These are phyloP conservation scores for Vaccinium vitisidaea DNA, from an alignment of 148 eudicot species.

Conservation along the genomic window DNA sequence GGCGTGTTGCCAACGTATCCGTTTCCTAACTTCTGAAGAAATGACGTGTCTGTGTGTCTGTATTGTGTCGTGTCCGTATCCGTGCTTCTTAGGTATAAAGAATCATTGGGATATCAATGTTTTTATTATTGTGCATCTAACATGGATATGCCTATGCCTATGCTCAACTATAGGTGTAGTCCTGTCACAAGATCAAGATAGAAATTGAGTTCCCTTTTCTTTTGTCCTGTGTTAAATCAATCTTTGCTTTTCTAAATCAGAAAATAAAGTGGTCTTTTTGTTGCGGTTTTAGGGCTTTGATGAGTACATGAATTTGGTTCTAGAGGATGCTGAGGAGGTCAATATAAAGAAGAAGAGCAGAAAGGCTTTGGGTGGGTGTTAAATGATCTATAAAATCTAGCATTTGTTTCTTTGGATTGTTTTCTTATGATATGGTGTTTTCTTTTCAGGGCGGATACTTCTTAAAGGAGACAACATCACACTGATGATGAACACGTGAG, in stretches of 20 bases:
- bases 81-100: no score
- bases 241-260: neutral
- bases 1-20: no score
- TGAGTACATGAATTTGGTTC: slow-evolving; percentile 93
- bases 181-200: neutral
- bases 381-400: neutral
- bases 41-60: no score
- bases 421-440: neutral
- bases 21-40: no score
- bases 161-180: neutral
- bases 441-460: slow-evolving; percentile 69
- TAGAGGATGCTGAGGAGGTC: slow-evolving; percentile 95
- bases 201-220: neutral
- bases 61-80: no score
- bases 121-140: neutral
- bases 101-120: neutral
- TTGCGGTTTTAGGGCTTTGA: slow-evolving; percentile 62
- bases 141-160: neutral
- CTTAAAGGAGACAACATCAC: slow-evolving; percentile 94
- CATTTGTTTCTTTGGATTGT: neutral
- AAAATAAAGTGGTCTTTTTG: neutral
- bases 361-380: slow-evolving; percentile 57
- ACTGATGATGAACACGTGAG: slow-evolving; percentile 91
- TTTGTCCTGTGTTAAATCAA: neutral
- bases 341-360: slow-evolving; percentile 79